A percentile compares a stretch with the other conserved stretches of the same genome.
These are phyloP conservation scores for Aspergillus udagawae DNA, from an alignment of 2,329 filamentous ascomycete species.

Conservation along the genomic window DNA sequence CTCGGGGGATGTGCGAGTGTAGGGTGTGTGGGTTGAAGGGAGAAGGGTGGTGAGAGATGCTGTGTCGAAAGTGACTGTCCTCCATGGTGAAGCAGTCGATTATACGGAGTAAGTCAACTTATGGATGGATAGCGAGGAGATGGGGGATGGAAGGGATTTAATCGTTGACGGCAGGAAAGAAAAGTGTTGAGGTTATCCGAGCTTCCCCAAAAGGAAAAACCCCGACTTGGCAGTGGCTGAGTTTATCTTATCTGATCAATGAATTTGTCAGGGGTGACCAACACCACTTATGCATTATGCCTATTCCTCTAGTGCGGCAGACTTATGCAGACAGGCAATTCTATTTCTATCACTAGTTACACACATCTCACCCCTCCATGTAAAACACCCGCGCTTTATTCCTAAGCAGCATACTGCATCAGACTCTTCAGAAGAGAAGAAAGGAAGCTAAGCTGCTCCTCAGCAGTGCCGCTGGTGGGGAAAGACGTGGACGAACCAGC, in stretches of 20 bases:
- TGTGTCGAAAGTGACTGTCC: slow-evolving; percentile 24
- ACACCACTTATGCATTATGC: not conserved
- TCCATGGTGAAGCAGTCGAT: slow-evolving; percentile 15
- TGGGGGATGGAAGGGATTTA: not conserved
- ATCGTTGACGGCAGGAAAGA: not conserved
- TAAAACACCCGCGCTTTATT: not conserved
- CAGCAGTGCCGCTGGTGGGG: slow-evolving; percentile 15
- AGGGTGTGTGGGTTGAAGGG: slow-evolving; percentile 20
- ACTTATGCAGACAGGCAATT: not conserved
- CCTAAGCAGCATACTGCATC: slow-evolving; percentile 6
- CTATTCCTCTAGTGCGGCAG: not conserved
- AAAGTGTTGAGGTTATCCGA: not conserved
- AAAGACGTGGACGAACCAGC: slow-evolving; percentile 5
- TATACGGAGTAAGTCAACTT: not conserved
- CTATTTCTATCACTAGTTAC: not conserved
- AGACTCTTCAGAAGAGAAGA: slow-evolving; percentile 14
- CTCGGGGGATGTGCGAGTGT: slow-evolving; percentile 5
- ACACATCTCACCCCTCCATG: not conserved
- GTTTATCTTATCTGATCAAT: not conserved
- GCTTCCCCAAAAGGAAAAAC: not conserved
- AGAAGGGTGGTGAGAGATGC: slow-evolving; percentile 25
- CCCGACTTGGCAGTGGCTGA: not conserved
- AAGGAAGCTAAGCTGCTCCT: slow-evolving; percentile 18
- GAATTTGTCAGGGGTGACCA: too few species aligned
- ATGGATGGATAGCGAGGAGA: not conserved